Base-by-base conservation (phyloP, 768 basidiomycete genomes). In the Leccinum variicolor region DNA sequence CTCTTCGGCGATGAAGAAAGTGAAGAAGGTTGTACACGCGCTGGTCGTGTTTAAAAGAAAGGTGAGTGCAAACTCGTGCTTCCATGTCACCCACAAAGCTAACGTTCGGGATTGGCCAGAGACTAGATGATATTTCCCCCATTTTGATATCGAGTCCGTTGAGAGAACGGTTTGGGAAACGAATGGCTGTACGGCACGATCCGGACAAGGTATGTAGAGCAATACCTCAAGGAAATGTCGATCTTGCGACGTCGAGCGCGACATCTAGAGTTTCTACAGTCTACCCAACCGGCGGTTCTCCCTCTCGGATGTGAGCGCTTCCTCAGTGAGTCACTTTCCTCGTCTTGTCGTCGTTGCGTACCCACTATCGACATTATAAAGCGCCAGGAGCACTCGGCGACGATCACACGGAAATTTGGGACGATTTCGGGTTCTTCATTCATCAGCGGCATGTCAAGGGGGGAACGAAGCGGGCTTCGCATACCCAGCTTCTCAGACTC, bases 221-320 rank as follows among this genome's bases (percentile, higher is more conserved):
- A 14, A 17, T 17, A 6, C 29, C 28, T 9, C 21, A 34, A 14
- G 9, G 23, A 2, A 26, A 33, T 8, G 25, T n/a, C 7, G 23
- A 46, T 6, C 15, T 21, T 15, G 10, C 15, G 29, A 57, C n/a
- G 26, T 21, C 36, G 45, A 50, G 39, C 29, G 29, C 49, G 33
- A 39, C 43, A 4, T 50, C 15, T 41, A 68, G 64, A 45, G 52
- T 52, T 70, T 70, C 50, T 70, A 70, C 43, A 72, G 60, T 25
- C 47, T 72, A 7, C 69, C 69, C 14, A 70, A 70, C 13, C 64
- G 71, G 45, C 66, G 61, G n/a, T 68, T 70, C 25, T 73, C 71
- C 10, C n/a, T 71, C 11, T 64, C 69, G 2, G 71, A 70, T 25
- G 34, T 61, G 33, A 58, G 49, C 34, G 15, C 49, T 6, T 50